These are phyloP conservation scores for Wilcoxina mikolae DNA, from an alignment of 495 filamentous ascomycete genomes.

Conservation along the genomic window DNA sequence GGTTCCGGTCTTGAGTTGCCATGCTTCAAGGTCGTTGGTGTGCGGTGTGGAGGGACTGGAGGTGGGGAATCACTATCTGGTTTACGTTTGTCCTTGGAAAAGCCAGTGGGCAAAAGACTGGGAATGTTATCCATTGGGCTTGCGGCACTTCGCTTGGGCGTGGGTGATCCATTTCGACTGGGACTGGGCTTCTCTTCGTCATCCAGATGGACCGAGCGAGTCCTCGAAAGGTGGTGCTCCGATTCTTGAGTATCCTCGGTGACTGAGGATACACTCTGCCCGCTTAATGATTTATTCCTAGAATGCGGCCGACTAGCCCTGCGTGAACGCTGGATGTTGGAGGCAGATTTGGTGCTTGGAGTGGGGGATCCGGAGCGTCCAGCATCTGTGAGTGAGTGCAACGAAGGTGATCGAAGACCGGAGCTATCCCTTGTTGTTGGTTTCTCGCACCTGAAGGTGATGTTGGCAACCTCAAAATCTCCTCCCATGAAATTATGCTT, in stretches of 20 bases:
- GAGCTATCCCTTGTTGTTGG: background rate
- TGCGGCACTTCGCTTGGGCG: background rate
- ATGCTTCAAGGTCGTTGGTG: slow-evolving; percentile 32
- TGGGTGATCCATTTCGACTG: background rate
- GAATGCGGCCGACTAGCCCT: slow-evolving; percentile 18
- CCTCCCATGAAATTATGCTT: slow-evolving; percentile 20
- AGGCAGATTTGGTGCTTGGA: slow-evolving; percentile 13
- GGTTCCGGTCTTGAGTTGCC: slow-evolving; percentile 35
- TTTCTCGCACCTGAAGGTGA: background rate
- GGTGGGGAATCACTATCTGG: slow-evolving; percentile 34
- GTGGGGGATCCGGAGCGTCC: slow-evolving; percentile 6
- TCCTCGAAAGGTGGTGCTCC: slow-evolving; percentile 1
- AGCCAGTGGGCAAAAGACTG: slow-evolving; percentile 20
- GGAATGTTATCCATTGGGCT: slow-evolving; percentile 31
- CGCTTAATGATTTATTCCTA: slow-evolving; percentile 14
- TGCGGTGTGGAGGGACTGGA: slow-evolving; percentile 40
- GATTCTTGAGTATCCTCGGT: background rate
- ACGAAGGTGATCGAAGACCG: slow-evolving; percentile 13
- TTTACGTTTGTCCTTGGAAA: slow-evolving; percentile 15
- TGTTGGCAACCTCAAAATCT: slow-evolving; percentile 14
- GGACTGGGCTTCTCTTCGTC: slow-evolving; percentile 19
- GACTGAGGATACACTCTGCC: no score
- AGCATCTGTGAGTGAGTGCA: slow-evolving; percentile 20
- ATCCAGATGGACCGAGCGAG: slow-evolving; percentile 26
- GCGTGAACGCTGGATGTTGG: slow-evolving; percentile 24